Evolutionary conservation across 768 basidiomycete species (phyloP).

Genomic region (Phanerochaete carnosa): DNA sequence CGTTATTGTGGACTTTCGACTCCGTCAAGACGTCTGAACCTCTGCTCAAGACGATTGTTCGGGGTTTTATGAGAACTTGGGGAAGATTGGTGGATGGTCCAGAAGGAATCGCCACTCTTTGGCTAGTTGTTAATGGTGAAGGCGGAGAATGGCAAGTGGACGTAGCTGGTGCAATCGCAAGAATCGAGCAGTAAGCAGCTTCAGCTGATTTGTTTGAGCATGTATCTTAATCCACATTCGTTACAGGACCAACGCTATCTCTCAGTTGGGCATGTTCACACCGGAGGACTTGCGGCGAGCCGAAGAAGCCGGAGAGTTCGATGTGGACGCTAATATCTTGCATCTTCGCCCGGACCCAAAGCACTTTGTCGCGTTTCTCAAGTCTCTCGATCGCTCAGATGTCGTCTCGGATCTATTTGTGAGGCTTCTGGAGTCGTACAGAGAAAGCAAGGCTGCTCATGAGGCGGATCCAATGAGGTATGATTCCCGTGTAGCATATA

Average conservation of each 20-base stretch:
- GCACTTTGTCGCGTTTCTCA: constrained; percentile 65
- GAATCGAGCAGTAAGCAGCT: constrained; percentile 40
- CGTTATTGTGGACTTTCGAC: constrained; percentile 54
- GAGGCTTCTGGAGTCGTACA: constrained; percentile 68
- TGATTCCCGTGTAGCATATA: constrained; percentile 9
- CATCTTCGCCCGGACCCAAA: constrained; percentile 73
- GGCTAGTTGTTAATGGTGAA: constrained; percentile 53
- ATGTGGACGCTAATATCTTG: constrained; percentile 54
- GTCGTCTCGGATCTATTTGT: constrained; percentile 75
- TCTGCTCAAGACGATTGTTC: constrained; percentile 52
- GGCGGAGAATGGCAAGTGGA: constrained; percentile 55
- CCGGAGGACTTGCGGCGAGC: constrained; percentile 44
- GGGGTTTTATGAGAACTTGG: constrained; percentile 69
- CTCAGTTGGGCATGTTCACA: constrained; percentile 41
- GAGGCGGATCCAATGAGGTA: constrained; percentile 54
- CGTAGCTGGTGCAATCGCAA: constrained; percentile 48
- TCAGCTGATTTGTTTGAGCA: background rate
- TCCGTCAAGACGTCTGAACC: constrained; percentile 62
- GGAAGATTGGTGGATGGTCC: constrained; percentile 55
- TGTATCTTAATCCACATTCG: background rate
- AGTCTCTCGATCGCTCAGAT: constrained; percentile 62
- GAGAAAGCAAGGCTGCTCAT: constrained; percentile 31
- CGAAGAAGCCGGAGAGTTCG: constrained; percentile 39
- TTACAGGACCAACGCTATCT: background rate
- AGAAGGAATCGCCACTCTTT: constrained; percentile 55